Conservation (phyloP, 1,284 basidiomycete species). For the Hymenochaete sp. region DNA sequence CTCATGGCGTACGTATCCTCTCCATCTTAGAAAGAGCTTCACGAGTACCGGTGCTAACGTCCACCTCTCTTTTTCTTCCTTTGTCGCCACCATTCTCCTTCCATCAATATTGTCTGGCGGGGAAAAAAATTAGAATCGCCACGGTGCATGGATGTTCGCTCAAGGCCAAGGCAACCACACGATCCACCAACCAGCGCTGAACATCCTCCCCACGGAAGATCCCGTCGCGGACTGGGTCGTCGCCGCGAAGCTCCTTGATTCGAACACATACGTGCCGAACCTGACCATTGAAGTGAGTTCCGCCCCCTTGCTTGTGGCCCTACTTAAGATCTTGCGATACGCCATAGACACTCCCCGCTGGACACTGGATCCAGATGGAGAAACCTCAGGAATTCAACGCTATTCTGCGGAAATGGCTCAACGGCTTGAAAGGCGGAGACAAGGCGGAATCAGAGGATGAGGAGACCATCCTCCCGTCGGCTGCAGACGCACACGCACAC, state of each 20-base stretch:
- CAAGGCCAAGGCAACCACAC: constrained; percentile 50
- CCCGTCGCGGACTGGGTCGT: constrained; percentile 55
- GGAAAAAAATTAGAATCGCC: constrained; percentile 38
- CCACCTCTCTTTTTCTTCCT: too few species aligned
- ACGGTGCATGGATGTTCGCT: constrained; percentile 40
- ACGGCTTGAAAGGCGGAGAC: not conserved
- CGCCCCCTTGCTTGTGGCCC: constrained; percentile 8
- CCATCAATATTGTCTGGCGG: not conserved
- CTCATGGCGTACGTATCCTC: constrained; percentile 35
- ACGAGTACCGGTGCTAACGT: too few species aligned
- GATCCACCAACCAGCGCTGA: constrained; percentile 47
- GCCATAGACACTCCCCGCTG: constrained; percentile 12
- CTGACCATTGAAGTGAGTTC: constrained; percentile 42
- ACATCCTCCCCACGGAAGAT: constrained; percentile 51
- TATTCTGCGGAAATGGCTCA: constrained; percentile 35
- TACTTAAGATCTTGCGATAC: constrained; percentile 7
- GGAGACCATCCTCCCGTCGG: too few species aligned
- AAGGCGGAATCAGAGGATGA: too few species aligned
- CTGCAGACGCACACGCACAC: too few species aligned
- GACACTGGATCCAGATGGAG: constrained; percentile 41
- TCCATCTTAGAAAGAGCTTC: too few species aligned
- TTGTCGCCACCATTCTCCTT: not conserved
- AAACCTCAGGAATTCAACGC: constrained; percentile 41
- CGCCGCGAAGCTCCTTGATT: constrained; percentile 34
- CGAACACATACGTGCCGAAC: constrained; percentile 39